phyloP scores from a whole-genome alignment of 108 stramenopile species.

The Aurantiochytrium sp. region DNA sequence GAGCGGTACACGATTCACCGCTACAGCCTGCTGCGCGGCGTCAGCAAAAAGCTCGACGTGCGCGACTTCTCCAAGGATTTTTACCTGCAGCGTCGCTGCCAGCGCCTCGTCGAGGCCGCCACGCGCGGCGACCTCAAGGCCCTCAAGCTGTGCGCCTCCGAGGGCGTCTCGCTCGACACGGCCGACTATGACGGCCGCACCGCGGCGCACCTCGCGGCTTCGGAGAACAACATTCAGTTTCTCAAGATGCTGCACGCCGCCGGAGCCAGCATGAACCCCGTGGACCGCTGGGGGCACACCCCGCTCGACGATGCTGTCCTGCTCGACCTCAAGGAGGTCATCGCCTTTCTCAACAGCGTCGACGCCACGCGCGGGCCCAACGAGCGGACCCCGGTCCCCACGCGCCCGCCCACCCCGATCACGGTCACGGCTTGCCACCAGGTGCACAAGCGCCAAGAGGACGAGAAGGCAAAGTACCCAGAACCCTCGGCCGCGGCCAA shows the following conservation, averaged over 20 bases:
- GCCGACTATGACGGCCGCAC: conserved; percentile 22
- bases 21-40: conserved; percentile 22
- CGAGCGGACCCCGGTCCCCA: neutral
- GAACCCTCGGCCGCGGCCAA: too few species aligned
- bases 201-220: neutral
- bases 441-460: neutral
- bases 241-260: neutral
- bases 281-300: conserved; percentile 13
- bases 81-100: neutral
- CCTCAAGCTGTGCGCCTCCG: neutral
- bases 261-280: neutral
- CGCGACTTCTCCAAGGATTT: neutral
- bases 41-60: neutral
- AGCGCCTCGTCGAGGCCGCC: neutral
- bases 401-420: neutral
- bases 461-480: neutral
- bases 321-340: neutral
- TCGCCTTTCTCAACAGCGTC: neutral
- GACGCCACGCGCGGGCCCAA: neutral
- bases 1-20: neutral
- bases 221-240: neutral
- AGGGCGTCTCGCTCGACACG: neutral
- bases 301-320: neutral
- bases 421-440: neutral
- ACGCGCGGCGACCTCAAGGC: conserved; percentile 24